Percentiles rank a stretch among this genome's conserved stretches.
Evolutionary conservation across 108 stramenopile species (phyloP).

Genomic region (Cyclotella baltica): DNA sequence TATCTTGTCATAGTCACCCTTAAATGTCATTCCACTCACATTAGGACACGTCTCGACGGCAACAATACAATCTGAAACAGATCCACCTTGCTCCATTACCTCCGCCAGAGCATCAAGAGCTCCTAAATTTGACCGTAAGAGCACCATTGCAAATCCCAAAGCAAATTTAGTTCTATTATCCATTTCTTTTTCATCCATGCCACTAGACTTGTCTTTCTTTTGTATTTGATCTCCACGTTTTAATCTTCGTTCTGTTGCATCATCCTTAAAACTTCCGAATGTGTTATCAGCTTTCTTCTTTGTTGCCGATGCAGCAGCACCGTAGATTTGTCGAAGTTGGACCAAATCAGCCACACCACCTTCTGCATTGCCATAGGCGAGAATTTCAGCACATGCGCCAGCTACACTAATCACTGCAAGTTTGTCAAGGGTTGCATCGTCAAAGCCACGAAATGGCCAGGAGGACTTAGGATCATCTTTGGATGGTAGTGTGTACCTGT

Average conservation of each 20-base stretch:
- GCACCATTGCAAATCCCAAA: conserved; percentile 80
- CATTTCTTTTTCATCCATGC: conserved; percentile 74
- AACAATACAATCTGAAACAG: conserved; percentile 76
- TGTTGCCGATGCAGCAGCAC: conserved; percentile 42
- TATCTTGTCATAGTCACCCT: conserved; percentile 67
- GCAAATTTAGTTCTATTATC: conserved; percentile 82
- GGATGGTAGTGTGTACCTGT: conserved; percentile 59
- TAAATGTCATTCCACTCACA: conserved; percentile 61
- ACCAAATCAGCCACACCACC: conserved; percentile 80
- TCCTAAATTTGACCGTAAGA: conserved; percentile 76
- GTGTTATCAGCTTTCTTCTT: background rate
- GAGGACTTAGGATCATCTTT: conserved; percentile 66
- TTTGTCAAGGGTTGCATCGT: conserved; percentile 78
- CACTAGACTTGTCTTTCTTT: conserved; percentile 18
- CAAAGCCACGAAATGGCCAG: conserved; percentile 87
- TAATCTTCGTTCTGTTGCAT: conserved; percentile 46
- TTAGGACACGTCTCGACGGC: conserved; percentile 78
- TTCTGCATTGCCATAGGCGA: conserved; percentile 77
- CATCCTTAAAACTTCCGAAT: conserved; percentile 43
- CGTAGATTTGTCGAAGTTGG: conserved; percentile 67
- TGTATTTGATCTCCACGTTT: conserved; percentile 11
- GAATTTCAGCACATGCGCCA: conserved; percentile 85
- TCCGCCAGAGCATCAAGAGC: conserved; percentile 82
- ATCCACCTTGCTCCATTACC: conserved; percentile 77
- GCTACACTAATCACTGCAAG: conserved; percentile 81